Base-by-base conservation (phyloP, 352 stramenopile species). In the Globisporangium paroecandrum region DNA sequence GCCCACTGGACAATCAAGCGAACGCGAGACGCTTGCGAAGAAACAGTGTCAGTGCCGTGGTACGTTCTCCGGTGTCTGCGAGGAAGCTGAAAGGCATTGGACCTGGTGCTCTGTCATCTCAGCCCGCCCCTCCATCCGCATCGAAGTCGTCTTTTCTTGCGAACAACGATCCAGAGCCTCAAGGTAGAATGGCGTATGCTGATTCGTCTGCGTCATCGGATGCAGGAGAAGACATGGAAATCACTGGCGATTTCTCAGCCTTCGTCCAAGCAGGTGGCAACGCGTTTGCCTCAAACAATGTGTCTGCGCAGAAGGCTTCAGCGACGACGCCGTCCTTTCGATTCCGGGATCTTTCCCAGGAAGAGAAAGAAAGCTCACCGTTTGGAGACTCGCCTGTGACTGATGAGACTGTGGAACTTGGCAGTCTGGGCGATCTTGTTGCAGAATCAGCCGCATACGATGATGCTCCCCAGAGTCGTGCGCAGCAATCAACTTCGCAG, bases 181-280 rank as follows among this genome's bases (percentile, higher is more conserved):
- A 78, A 64, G 62, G 55, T 18, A 76, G 79, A 22, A 67, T 66
- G 9, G 75, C 84, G 49, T 94, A 90, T 43, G 87, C 81, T 15
- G 87, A 93, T 47, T 94, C 87, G 7, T 94, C 87, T 0, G 81
- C 80, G 24, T 94, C 88, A 10, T 93, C 84, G 0, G 85, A 91
- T 59, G 81, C 82, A 53, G 83, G 82, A 3, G 88, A 96, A 61
- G 88, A 96, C 58, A 96, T 96, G 85, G 88, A 96, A 34, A 90
- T 96, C 61, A 94, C 88, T 1, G 88, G 85, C 4, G 88, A 96
- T 27, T 93, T 89, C 64, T 82, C 79, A 1, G 53, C 46, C 18
- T 72, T 69, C 27, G 75, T 83, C 41, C 76, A 87, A 22, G 70
- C 76, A 68, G 57, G 67, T 54, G 32, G 53, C 32, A 57, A 61